Conservation (phyloP, 208 protist genomes). For the Leptomonas seymouri region DNA sequence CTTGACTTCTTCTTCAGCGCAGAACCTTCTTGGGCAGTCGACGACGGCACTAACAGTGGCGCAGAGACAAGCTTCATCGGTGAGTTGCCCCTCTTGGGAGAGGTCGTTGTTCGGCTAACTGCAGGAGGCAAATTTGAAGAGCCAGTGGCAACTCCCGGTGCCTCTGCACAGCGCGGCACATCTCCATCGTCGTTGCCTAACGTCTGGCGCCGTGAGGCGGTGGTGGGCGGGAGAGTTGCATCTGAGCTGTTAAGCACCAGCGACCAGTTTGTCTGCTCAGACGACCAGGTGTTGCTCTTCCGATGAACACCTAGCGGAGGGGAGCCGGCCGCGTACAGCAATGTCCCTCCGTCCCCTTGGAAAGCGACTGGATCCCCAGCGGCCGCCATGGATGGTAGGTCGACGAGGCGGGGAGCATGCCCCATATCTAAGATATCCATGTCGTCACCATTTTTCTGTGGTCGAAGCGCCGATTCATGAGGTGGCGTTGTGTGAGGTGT, state of each 20-base stretch:
- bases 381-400: neutral
- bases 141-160: neutral
- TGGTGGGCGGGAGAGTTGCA: slow-evolving; percentile 9
- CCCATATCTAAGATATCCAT: slow-evolving; percentile 8
- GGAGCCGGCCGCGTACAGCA: neutral
- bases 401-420: slow-evolving; percentile 6
- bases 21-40: neutral
- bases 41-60: neutral
- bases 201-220: slow-evolving; percentile 1
- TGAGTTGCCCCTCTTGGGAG: neutral
- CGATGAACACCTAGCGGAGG: neutral
- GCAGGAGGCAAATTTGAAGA: neutral
- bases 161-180: neutral
- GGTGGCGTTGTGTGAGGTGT: no score
- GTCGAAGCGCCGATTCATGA: no score
- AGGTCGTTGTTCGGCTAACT: neutral
- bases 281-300: slow-evolving; percentile 23
- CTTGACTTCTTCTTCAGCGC: neutral
- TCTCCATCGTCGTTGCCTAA: neutral
- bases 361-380: neutral
- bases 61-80: slow-evolving; percentile 2
- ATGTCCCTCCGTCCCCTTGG: neutral
- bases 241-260: slow-evolving; percentile 12
- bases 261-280: slow-evolving; percentile 20
- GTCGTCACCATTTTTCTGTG: slow-evolving; percentile 7